Percentiles rank a stretch among this genome's conserved stretches.
Conservation (phyloP, 805 yeast genomes). For the Henningerozyma blattae region DNA sequence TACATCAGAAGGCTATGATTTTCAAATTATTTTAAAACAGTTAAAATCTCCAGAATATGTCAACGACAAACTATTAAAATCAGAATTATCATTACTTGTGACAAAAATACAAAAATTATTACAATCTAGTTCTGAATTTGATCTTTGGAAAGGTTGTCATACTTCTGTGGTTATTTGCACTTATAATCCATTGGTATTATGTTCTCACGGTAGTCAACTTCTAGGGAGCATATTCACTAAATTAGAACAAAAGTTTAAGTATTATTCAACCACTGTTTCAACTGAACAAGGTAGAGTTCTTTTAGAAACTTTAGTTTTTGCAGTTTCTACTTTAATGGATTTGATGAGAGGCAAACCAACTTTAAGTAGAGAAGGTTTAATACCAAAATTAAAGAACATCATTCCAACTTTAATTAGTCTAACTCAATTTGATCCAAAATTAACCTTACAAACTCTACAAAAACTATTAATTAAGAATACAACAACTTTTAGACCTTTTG, state of each 20-base stretch:
- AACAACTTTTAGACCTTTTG: conserved; percentile 73
- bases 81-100: conserved; percentile 21
- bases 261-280: conserved; percentile 10
- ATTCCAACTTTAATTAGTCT: conserved; percentile 40
- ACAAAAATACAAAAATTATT: conserved; percentile 31
- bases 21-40: conserved; percentile 16
- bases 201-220: conserved; percentile 22
- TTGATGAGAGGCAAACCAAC: conserved; percentile 70
- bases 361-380: conserved; percentile 68
- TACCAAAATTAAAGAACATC: conserved; percentile 62
- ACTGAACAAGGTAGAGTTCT: conserved; percentile 13
- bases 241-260: conserved; percentile 18
- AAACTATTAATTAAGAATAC: conserved; percentile 45
- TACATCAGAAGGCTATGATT: conserved; percentile 17
- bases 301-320: conserved; percentile 19
- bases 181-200: conserved; percentile 23
- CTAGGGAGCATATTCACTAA: conserved; percentile 17
- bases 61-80: conserved; percentile 20
- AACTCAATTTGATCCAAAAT: conserved; percentile 27
- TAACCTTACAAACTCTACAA: conserved; percentile 29
- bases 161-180: conserved; percentile 33
- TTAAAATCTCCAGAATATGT: conserved; percentile 19
- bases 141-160: conserved; percentile 51
- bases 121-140: conserved; percentile 31
- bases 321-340: conserved; percentile 22